Conservation (phyloP, 2,329 filamentous ascomycete genomes). For the Biscogniauxia marginata region DNA sequence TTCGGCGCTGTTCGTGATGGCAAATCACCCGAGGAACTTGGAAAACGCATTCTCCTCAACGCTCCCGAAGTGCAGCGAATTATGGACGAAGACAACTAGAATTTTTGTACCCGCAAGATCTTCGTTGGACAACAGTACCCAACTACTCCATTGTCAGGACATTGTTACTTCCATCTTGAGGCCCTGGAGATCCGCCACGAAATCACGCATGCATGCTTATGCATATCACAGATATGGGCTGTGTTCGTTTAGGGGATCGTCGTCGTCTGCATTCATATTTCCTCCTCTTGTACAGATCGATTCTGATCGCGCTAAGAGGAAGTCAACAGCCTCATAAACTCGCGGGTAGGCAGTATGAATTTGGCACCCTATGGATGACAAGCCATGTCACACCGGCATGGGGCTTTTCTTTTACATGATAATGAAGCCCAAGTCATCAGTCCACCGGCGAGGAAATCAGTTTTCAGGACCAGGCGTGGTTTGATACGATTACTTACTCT, state of each 20-base stretch:
- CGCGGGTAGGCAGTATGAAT: no score
- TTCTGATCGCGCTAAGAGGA: no score
- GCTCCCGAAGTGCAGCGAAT: conserved; percentile 49
- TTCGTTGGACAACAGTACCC: not conserved
- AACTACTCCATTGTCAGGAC: conserved; percentile 1
- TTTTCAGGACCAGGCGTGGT: no score
- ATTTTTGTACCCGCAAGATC: not conserved
- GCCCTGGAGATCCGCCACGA: not conserved
- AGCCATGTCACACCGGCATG: no score
- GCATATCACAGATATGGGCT: not conserved
- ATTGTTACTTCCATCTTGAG: not conserved
- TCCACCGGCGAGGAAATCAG: no score
- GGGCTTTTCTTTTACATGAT: no score
- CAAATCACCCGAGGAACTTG: conserved; percentile 71
- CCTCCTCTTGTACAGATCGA: no score
- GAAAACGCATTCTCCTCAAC: conserved; percentile 71
- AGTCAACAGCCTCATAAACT: no score
- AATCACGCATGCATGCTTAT: not conserved
- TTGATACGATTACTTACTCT: no score
- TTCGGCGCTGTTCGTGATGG: conserved; percentile 94
- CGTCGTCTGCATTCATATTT: not conserved
- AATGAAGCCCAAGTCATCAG: no score
- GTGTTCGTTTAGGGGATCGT: not conserved
- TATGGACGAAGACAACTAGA: conserved; percentile 29
- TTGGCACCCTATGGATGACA: no score